These are phyloP conservation scores for Monosporozyma aquatica DNA, from an alignment of 805 yeast species.

Conservation along the genomic window DNA sequence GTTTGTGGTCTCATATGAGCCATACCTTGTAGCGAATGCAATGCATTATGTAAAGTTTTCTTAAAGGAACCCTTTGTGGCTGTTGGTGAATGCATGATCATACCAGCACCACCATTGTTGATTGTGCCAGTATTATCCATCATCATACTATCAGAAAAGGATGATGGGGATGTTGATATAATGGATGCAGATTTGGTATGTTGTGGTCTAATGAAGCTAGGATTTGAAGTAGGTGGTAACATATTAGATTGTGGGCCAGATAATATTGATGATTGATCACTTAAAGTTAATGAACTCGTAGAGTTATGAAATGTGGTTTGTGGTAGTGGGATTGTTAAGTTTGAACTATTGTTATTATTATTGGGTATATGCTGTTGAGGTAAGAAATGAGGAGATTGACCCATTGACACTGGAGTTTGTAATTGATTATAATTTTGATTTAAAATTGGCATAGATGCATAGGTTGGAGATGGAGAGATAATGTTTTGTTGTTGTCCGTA, in stretches of 20 bases:
- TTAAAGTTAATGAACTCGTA: constrained; percentile 13
- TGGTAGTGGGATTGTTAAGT: neutral
- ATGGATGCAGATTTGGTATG: neutral
- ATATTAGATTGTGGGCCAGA: constrained; percentile 5
- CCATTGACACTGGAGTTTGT: neutral
- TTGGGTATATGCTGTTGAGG: neutral
- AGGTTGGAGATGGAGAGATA: constrained; percentile 1
- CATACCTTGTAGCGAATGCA: constrained; percentile 3
- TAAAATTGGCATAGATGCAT: constrained; percentile 1
- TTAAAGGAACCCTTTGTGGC: neutral
- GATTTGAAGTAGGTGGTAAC: neutral
- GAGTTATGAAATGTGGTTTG: constrained; percentile 5
- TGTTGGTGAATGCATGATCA: neutral
- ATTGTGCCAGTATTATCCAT: too few species aligned
- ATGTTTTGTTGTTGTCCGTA: constrained; percentile 3
- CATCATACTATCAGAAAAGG: constrained; percentile 3
- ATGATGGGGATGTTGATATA: neutral
- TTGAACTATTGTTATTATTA: neutral
- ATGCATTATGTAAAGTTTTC: constrained; percentile 4
- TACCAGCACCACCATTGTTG: neutral
- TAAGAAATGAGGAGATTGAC: neutral
- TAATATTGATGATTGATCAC: constrained; percentile 14
- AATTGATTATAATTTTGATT: neutral
- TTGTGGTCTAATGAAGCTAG: neutral
- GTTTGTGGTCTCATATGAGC: neutral